phyloP scores from a whole-genome alignment of 306 rosid species.

The Cucumis melo region DNA sequence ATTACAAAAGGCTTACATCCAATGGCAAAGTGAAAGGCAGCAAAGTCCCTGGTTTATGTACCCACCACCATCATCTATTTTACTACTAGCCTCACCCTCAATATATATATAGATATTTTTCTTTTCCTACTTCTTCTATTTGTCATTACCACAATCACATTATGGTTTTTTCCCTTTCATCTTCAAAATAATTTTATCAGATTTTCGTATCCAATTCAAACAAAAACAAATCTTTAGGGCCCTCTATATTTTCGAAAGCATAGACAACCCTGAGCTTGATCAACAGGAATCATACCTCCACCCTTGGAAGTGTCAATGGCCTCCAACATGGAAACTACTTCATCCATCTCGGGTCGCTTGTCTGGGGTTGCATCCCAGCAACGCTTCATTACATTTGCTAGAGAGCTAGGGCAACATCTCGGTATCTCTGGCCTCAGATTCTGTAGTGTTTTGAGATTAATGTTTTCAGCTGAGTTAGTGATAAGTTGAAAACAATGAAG shows the following conservation, averaged over 20 bases:
- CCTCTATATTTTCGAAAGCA: slow-evolving; percentile 79
- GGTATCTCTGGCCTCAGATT: slow-evolving; percentile 95
- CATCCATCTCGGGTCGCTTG: slow-evolving; percentile 97
- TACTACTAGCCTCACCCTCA: slow-evolving; percentile 6
- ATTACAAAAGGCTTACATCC: slow-evolving; percentile 8
- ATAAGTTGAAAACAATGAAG: not conserved
- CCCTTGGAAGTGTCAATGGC: slow-evolving; percentile 91
- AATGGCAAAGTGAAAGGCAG: slow-evolving; percentile 9
- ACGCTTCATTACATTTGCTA: slow-evolving; percentile 86
- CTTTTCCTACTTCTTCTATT: slow-evolving; percentile 19
- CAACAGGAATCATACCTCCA: slow-evolving; percentile 94
- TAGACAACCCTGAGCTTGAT: slow-evolving; percentile 78
- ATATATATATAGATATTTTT: not conserved
- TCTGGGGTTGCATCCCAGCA: slow-evolving; percentile 96
- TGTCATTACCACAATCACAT: slow-evolving; percentile 37
- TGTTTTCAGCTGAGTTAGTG: not conserved
- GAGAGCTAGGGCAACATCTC: slow-evolving; percentile 89
- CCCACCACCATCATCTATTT: slow-evolving; percentile 6
- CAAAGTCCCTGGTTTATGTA: slow-evolving; percentile 11
- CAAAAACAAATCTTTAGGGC: slow-evolving; percentile 34
- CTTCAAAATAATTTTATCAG: slow-evolving; percentile 48
- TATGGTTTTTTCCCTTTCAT: slow-evolving; percentile 26
- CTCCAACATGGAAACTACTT: slow-evolving; percentile 81
- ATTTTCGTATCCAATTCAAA: slow-evolving; percentile 12
- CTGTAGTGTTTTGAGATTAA: slow-evolving; percentile 26